Base-by-base conservation (phyloP, 2,329 filamentous ascomycete genomes). In the Colletotrichum liriopes region DNA sequence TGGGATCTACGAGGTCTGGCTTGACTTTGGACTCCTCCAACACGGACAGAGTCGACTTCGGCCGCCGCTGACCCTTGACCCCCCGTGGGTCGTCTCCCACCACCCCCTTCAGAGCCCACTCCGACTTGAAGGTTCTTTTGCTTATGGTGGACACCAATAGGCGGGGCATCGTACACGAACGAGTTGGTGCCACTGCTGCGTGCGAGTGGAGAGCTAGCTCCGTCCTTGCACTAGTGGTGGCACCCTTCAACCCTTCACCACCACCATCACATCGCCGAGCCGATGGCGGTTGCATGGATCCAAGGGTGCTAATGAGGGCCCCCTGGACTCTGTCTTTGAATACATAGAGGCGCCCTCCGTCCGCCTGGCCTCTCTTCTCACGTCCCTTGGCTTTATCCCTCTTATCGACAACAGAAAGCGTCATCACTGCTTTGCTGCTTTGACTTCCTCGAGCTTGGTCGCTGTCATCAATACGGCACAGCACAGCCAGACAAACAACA, bases 241-340 rank as follows among this genome's bases (percentile, higher is more conserved):
- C 62, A 70, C 55, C 43, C 41, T 26, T 47, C 51, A 56, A 58
- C 39, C 63, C 35, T 67, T n/a, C 49, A 56, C 49, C 20, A 35
- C 51, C 20, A 43, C n/a, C n/a, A n/a, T 54, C 43, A 32, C 65
- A 55, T 72, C 65, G 65, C 69, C 59, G 59, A 69, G 59, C 69
- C 69, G 45, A 72, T 60, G 65, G 52, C 47, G 52, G 37, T 65
- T 69, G 20, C 59, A 65, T 39, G 69, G 60, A 6, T n/a, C 55
- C 26, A 41, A 37, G 35, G 5, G 43, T 39, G 35, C 20, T 18
- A 18, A 20, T 23, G 54, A 16, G 35, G 35, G 23, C 35, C 43
- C 55, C 58, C 51, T 51, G 23, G 55, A 45, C 1, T 20, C 5
- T 68, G 37, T 54, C 41, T 41, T 23, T 23, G 43, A 64, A 49